These are phyloP conservation scores for Rhododendron molle DNA, from an alignment of 148 eudicot species.

Conservation along the genomic window DNA sequence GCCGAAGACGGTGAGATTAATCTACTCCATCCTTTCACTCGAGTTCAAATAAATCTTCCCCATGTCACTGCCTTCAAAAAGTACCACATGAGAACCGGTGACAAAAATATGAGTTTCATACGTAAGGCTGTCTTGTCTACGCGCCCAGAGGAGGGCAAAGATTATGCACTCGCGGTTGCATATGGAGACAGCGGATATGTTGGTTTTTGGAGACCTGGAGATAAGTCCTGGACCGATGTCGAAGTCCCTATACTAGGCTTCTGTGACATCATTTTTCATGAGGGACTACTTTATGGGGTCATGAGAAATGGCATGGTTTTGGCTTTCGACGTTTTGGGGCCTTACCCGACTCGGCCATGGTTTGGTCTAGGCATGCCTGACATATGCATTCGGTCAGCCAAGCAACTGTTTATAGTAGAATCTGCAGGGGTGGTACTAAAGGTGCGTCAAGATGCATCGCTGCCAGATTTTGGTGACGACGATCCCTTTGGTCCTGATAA, in stretches of 20 bases:
- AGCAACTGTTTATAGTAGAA: not conserved
- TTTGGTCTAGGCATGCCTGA: not conserved
- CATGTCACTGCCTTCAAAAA: not conserved
- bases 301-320: not conserved
- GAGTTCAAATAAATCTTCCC: constrained; percentile 1
- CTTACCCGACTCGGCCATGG: not conserved
- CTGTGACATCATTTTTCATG: not conserved
- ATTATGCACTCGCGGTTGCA: not conserved
- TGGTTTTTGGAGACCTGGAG: not conserved
- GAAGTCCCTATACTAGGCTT: not conserved
- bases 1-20: not conserved
- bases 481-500: not conserved
- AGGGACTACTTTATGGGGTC: not conserved
- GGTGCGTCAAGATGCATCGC: not conserved
- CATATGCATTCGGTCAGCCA: not conserved
- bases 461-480: not conserved
- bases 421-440: not conserved
- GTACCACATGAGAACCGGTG: not conserved
- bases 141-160: not conserved
- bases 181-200: not conserved
- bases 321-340: not conserved
- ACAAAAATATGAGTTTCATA: not conserved
- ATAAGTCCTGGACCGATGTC: not conserved
- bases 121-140: constrained; percentile 7
- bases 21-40: constrained; percentile 7